phyloP scores from a whole-genome alignment of 2,329 filamentous ascomycete species.

The Fusarium foetens region DNA sequence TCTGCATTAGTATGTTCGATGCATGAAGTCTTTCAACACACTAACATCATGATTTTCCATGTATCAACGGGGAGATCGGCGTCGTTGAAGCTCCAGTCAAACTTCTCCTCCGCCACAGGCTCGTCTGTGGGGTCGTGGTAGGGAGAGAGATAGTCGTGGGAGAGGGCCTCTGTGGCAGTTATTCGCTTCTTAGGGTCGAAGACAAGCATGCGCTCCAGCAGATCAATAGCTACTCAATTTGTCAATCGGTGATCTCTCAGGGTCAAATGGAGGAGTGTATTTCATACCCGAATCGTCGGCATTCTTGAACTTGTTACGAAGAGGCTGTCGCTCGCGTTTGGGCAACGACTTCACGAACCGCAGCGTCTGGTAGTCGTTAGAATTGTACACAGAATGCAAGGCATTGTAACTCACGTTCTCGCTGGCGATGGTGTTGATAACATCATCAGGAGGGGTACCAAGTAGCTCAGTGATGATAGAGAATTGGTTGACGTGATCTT shows the following conservation, averaged over 20 bases:
- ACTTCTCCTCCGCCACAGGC: conserved; percentile 94
- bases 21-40: not conserved
- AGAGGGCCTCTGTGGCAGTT: conserved; percentile 84
- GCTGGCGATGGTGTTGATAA: conserved; percentile 98
- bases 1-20: conserved; percentile 14
- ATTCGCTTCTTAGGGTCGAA: conserved; percentile 98
- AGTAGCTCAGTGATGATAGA: conserved; percentile 98
- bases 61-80: conserved; percentile 96
- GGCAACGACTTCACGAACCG: conserved; percentile 97
- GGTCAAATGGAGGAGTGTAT: not conserved
- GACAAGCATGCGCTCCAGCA: conserved; percentile 96
- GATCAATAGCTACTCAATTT: conserved; percentile 76
- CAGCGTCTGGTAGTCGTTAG: conserved; percentile 72
- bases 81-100: conserved; percentile 99
- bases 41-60: conserved; percentile 99
- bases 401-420: conserved; percentile 80
- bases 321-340: conserved; percentile 89
- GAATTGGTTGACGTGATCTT: conserved; percentile 99
- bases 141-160: conserved; percentile 91
- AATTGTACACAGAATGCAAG: not conserved
- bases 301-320: conserved; percentile 92
- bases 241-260: not conserved
- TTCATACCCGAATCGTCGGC: conserved; percentile 82
- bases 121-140: conserved; percentile 99
- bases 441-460: conserved; percentile 96